A percentile compares a stretch with the other conserved stretches of the same genome.
These are phyloP conservation scores for Thelephora ganbajun DNA, from an alignment of 768 basidiomycete species.

Conservation along the genomic window DNA sequence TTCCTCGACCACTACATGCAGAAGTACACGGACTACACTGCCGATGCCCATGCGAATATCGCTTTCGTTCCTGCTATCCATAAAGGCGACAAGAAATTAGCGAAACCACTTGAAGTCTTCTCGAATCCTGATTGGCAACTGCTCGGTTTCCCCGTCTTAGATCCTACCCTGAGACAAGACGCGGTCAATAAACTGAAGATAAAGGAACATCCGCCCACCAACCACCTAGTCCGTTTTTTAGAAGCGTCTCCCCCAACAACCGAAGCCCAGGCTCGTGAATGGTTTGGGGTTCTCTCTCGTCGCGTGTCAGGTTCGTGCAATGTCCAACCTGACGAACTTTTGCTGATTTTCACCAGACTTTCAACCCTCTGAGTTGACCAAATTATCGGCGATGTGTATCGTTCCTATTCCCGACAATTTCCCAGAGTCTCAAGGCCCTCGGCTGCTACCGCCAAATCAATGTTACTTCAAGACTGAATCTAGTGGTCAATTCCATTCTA, in stretches of 20 bases:
- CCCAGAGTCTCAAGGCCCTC: constrained; percentile 12
- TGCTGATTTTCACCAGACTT: constrained; percentile 33
- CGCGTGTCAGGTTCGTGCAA: constrained; percentile 37
- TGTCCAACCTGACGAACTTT: not conserved
- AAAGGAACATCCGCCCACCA: constrained; percentile 50
- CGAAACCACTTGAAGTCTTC: constrained; percentile 59
- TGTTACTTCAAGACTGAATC: constrained; percentile 52
- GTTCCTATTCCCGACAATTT: constrained; percentile 39
- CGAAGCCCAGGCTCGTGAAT: constrained; percentile 37
- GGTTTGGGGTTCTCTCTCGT: constrained; percentile 57
- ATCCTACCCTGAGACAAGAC: constrained; percentile 36
- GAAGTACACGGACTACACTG: constrained; percentile 46
- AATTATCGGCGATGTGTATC: constrained; percentile 44
- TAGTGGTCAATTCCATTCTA: constrained; percentile 53
- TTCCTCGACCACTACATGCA: constrained; percentile 58
- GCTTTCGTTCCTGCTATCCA: constrained; percentile 71
- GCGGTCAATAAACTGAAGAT: constrained; percentile 54
- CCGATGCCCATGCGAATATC: constrained; percentile 37
- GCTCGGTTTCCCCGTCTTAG: constrained; percentile 66
- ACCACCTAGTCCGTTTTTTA: constrained; percentile 44
- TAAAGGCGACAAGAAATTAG: constrained; percentile 37
- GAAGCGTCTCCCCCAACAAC: constrained; percentile 44
- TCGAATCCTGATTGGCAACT: constrained; percentile 48
- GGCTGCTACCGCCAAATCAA: constrained; percentile 43
- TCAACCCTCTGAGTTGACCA: constrained; percentile 34